Base-by-base conservation (phyloP, 257 asterid species). In the Forsythia viridissima region DNA sequence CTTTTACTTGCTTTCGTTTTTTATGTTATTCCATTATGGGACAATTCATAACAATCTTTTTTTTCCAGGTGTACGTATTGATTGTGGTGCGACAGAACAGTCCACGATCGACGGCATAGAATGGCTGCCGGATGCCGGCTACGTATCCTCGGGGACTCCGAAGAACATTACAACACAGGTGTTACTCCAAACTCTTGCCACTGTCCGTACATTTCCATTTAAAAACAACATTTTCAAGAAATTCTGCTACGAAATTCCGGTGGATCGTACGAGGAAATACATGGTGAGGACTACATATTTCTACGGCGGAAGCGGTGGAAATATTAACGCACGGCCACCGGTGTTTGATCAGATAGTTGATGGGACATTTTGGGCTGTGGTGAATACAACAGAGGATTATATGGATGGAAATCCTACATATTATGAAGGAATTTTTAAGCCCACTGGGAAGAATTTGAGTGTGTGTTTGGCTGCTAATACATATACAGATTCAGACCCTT, bases 291-390 rank as follows among this genome's bases (percentile, higher is more conserved):
- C 98, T 3, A 87, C 93, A 0, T 94, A 90, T 86, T 94, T 74
- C 81, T 92, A 94, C 44, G 98, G 98, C n/a, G 93, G 93, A 70
- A 89, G 90, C 13, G 93, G 90, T 82, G 96, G 88, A 55, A 82
- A 91, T 40, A 81, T 4, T 20, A 83, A 72, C 46, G 97, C 97
- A 7, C 98, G 97, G 15, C 97, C 98, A 6, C 98, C 99, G 15
- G 94, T 93, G 44, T 96, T 96, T 81, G 96, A 93, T 84, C 99
- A 92, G 84, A 93, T 96, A 52, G 93, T 96, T 38, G 99, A 93
- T 80, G 99, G 99, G 67, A 91, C 98, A n/a, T 79, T 91, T 4
- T 96, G 99, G 98, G 81, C 85, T 70, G 84, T 83, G 51, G 99
- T 96, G 86, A 93, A 96, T 76, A 96, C 97, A 16, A 93, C 97